These are phyloP conservation scores for Pythium pyrilobum DNA, from an alignment of 352 stramenopile species.

Conservation along the genomic window DNA sequence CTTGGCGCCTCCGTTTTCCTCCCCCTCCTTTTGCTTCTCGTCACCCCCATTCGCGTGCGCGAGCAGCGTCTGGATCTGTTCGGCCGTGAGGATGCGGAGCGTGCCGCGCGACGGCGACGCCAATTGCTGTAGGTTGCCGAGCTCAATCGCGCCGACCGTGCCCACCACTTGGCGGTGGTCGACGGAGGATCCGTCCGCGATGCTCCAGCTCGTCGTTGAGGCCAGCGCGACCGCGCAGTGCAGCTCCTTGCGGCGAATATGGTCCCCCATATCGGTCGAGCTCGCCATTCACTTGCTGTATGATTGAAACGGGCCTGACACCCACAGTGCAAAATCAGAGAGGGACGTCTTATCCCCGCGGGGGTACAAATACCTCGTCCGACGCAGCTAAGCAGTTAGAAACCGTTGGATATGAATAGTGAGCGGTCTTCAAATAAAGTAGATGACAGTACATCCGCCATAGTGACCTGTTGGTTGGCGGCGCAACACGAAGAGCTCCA, in stretches of 20 bases:
- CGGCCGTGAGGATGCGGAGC: conserved; percentile 34
- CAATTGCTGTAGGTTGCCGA: conserved; percentile 47
- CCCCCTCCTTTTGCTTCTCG: background rate
- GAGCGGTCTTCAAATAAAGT: conserved; percentile 1
- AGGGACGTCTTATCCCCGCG: background rate
- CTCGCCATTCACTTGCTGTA: background rate
- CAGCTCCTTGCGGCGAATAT: conserved; percentile 57
- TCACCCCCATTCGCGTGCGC: conserved; percentile 3
- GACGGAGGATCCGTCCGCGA: conserved; percentile 40
- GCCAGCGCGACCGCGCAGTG: conserved; percentile 30
- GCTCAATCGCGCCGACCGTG: conserved; percentile 48
- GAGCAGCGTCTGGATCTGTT: conserved; percentile 15
- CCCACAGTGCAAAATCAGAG: no score
- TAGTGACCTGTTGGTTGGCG: conserved; percentile 18
- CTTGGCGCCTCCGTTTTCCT: background rate
- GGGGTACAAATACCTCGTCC: background rate
- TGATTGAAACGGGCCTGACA: background rate
- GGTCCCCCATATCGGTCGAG: conserved; percentile 25
- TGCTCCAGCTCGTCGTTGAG: conserved; percentile 38
- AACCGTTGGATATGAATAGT: background rate
- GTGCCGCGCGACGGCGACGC: conserved; percentile 89
- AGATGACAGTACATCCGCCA: conserved; percentile 1
- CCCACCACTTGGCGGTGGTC: conserved; percentile 53
- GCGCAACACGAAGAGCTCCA: conserved; percentile 15
- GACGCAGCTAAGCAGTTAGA: background rate